Percentiles rank a stretch among this genome's conserved stretches.
phyloP scores from a whole-genome alignment of 129 eudicot species.

The Arctium lappa region DNA sequence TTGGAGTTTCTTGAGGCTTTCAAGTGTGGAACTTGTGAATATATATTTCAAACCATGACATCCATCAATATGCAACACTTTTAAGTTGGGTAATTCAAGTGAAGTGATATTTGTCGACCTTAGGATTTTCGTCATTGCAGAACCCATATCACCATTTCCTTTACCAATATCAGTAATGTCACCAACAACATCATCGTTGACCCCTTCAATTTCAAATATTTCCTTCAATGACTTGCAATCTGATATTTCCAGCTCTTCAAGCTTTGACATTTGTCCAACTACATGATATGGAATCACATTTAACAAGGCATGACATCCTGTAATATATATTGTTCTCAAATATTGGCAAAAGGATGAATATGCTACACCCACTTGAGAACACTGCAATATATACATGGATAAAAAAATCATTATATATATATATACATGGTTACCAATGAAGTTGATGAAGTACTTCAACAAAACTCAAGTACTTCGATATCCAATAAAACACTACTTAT shows the following conservation, averaged over 20 bases:
- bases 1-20: slow-evolving; percentile 1
- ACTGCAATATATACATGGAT: background rate
- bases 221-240: no score
- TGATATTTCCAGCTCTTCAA: no score
- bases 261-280: no score
- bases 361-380: background rate
- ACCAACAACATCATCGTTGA: no score
- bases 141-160: background rate
- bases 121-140: no score
- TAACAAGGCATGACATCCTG: background rate
- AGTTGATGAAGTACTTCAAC: no score
- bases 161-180: background rate
- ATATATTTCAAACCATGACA: background rate
- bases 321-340: background rate
- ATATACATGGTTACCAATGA: no score
- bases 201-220: no score
- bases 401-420: no score
- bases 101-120: background rate
- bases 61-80: background rate
- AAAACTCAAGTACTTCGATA: no score
- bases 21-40: background rate
- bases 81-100: background rate
- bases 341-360: background rate
- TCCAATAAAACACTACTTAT: no score
- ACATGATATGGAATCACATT: background rate